A percentile compares a stretch with the other conserved stretches of the same genome.
Conservation (phyloP, 192 early-diverging fungal species). For the Coemansia sp. region DNA sequence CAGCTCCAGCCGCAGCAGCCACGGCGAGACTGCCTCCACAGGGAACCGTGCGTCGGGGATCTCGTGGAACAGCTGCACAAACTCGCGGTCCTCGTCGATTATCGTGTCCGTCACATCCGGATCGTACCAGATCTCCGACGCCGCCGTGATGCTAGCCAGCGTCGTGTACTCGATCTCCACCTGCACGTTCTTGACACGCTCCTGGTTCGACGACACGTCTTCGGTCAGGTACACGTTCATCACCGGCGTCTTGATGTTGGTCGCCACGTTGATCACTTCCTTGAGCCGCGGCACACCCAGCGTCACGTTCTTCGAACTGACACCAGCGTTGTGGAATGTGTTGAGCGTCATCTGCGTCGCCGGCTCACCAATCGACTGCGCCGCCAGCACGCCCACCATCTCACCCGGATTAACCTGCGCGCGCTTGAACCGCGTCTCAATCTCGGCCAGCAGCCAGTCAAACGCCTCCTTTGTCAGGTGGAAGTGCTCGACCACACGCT, state of each 20-base stretch:
- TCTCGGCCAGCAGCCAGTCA: slow-evolving; percentile 93
- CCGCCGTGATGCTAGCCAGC: slow-evolving; percentile 74
- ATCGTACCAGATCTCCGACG: slow-evolving; percentile 96
- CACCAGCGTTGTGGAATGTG: slow-evolving; percentile 99
- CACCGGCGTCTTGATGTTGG: slow-evolving; percentile 92
- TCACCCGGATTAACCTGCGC: slow-evolving; percentile 92
- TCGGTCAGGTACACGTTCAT: slow-evolving; percentile 72
- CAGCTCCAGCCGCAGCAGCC: slow-evolving; percentile 75
- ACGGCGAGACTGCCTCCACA: slow-evolving; percentile 62
- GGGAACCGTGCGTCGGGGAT: slow-evolving; percentile 76
- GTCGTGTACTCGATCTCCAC: slow-evolving; percentile 90
- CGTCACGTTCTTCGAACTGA: slow-evolving; percentile 94
- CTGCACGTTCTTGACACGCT: slow-evolving; percentile 87
- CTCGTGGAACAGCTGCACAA: slow-evolving; percentile 82
- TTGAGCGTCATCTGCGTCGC: slow-evolving; percentile 99
- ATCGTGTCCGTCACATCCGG: slow-evolving; percentile 79
- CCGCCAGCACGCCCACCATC: slow-evolving; percentile 97
- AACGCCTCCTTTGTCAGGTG: slow-evolving; percentile 85
- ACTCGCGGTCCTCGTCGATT: slow-evolving; percentile 85
- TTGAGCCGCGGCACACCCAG: slow-evolving; percentile 97
- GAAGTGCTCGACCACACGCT: slow-evolving; percentile 88
- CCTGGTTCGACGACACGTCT: slow-evolving; percentile 69
- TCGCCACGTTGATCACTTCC: slow-evolving; percentile 99
- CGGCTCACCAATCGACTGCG: slow-evolving; percentile 99
- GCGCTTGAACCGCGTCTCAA: slow-evolving; percentile 86